Conservation (phyloP, 495 filamentous ascomycete species). For the Neurospora cerealis region DNA sequence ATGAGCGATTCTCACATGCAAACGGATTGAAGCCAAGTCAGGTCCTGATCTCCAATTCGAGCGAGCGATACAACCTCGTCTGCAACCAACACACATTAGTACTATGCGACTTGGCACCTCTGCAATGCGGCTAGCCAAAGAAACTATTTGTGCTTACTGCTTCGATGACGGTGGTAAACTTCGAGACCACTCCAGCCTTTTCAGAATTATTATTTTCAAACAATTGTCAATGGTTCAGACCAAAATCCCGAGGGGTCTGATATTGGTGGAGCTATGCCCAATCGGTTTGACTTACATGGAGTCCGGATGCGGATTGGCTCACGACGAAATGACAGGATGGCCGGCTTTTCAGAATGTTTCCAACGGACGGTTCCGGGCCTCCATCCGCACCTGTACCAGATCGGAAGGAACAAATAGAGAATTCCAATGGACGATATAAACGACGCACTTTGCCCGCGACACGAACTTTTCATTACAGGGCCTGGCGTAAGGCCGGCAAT, state of each 20-base stretch:
- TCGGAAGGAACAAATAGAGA: background rate
- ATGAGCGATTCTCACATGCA: background rate
- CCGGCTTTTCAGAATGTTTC: background rate
- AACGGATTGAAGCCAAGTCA: background rate
- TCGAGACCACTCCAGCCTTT: background rate
- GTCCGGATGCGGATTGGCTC: background rate
- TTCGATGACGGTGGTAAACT: background rate
- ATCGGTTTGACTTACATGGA: background rate
- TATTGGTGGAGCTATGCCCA: background rate
- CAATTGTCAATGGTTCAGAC: background rate
- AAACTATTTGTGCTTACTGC: background rate
- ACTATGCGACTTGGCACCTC: background rate
- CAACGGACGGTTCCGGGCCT: background rate
- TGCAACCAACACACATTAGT: background rate
- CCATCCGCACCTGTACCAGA: background rate
- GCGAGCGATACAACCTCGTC: background rate
- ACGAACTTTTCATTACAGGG: background rate
- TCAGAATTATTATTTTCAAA: background rate
- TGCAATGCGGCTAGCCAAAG: background rate
- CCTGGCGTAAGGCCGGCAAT: background rate
- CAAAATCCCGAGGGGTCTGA: background rate
- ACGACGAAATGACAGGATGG: background rate
- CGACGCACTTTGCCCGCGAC: background rate
- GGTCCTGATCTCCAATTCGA: background rate
- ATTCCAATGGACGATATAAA: background rate